phyloP scores from a whole-genome alignment of 345 rosid genomes.

The Corchorus capsularis region DNA sequence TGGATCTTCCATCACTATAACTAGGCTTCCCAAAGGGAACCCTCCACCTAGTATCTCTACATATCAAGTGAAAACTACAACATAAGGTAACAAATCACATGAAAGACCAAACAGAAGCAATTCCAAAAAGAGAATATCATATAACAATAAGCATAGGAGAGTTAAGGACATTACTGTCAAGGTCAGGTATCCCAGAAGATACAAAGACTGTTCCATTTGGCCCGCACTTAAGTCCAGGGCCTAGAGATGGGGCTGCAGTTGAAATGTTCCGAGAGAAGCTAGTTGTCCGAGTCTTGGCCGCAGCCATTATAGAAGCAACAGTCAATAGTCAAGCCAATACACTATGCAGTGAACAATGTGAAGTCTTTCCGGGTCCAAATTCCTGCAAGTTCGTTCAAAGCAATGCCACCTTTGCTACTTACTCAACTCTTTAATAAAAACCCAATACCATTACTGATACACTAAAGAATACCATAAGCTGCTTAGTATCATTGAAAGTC shows the following conservation, averaged over 20 bases:
- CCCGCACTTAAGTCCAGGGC: conserved; percentile 77
- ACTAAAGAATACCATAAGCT: neutral
- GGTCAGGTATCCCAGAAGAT: conserved; percentile 84
- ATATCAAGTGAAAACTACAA: conserved; percentile 6
- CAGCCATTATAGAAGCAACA: conserved; percentile 52
- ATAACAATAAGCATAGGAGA: neutral
- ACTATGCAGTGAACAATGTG: neutral
- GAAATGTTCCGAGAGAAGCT: conserved; percentile 81
- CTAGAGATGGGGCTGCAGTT: conserved; percentile 38
- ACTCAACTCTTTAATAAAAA: neutral
- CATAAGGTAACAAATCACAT: conserved; percentile 18
- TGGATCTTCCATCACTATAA: conserved; percentile 96
- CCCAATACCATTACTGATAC: neutral
- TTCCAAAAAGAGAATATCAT: neutral
- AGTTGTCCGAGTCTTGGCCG: conserved; percentile 59
- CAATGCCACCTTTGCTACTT: neutral
- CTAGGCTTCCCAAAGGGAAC: conserved; percentile 77
- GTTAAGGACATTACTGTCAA: conserved; percentile 61
- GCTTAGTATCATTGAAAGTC: neutral
- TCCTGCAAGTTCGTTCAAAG: neutral
- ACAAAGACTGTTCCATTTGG: conserved; percentile 77
- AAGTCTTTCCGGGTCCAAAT: neutral
- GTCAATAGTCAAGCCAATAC: neutral
- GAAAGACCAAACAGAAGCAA: neutral
- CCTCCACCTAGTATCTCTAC: conserved; percentile 87